Percentiles rank a stretch among this genome's conserved stretches.
These are phyloP conservation scores for Calcarisporium arbuscula DNA, from an alignment of 2,329 filamentous ascomycete species.

Conservation along the genomic window DNA sequence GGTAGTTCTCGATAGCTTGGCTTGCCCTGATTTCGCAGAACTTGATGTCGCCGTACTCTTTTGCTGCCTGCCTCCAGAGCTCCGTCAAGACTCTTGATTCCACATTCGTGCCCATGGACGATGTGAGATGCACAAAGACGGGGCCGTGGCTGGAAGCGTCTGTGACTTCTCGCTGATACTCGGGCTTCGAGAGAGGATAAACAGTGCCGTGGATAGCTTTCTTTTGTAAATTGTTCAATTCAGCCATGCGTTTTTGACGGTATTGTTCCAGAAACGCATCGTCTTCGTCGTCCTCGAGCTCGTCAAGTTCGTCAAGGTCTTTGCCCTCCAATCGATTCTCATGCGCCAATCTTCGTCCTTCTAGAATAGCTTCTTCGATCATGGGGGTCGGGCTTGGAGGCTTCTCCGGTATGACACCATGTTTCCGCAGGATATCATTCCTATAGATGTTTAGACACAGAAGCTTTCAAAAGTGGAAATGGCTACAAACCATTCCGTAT, in stretches of 20 bases:
- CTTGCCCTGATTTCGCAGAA: constrained; percentile 93
- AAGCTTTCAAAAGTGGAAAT: constrained; percentile 7
- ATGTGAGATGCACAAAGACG: constrained; percentile 76
- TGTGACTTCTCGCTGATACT: constrained; percentile 86
- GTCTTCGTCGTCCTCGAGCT: constrained; percentile 92
- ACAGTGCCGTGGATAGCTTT: constrained; percentile 82
- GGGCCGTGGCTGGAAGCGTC: constrained; percentile 70
- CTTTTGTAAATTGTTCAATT: constrained; percentile 68
- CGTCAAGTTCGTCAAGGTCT: constrained; percentile 86
- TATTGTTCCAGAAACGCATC: constrained; percentile 87
- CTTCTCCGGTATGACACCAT: constrained; percentile 96
- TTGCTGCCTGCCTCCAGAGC: constrained; percentile 78
- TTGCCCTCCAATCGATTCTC: constrained; percentile 93
- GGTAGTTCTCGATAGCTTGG: constrained; percentile 94
- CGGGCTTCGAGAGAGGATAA: constrained; percentile 89
- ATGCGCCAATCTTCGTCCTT: constrained; percentile 76
- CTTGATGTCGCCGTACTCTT: constrained; percentile 88
- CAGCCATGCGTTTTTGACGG: constrained; percentile 77
- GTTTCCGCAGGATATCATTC: constrained; percentile 97
- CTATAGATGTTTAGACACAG: constrained; percentile 43
- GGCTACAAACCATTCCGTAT: constrained; percentile 81
- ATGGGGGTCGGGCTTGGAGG: constrained; percentile 90
- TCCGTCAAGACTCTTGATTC: constrained; percentile 80
- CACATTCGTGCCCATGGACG: constrained; percentile 68
- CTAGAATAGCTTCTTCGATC: constrained; percentile 87